These are phyloP conservation scores for Ligustrum vulgare DNA, from an alignment of 257 asterid genomes.

Conservation along the genomic window DNA sequence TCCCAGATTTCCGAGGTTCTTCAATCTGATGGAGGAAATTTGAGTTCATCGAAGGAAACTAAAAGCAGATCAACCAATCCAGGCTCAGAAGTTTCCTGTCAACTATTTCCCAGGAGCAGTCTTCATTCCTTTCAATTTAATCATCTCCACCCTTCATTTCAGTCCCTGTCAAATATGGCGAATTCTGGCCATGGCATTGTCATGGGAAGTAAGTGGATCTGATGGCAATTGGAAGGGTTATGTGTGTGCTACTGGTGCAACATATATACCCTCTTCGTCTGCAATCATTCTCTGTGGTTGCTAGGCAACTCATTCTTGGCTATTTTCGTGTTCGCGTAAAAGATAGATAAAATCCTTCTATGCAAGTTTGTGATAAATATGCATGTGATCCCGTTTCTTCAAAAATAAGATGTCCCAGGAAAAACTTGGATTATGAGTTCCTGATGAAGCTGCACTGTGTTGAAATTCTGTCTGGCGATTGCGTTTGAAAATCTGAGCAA, in stretches of 20 bases:
- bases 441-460: neutral
- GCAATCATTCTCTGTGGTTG: slow-evolving; percentile 19
- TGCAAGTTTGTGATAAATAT: neutral
- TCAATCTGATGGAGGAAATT: slow-evolving; percentile 45
- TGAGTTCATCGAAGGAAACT: slow-evolving; percentile 21
- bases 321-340: slow-evolving; percentile 19
- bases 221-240: slow-evolving; percentile 16
- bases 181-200: slow-evolving; percentile 41
- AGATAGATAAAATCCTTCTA: neutral
- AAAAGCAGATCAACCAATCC: slow-evolving; percentile 35
- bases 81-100: slow-evolving; percentile 35
- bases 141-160: slow-evolving; percentile 34
- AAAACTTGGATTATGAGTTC: neutral
- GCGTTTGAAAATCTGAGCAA: neutral
- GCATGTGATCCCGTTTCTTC: neutral
- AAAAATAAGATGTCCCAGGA: neutral
- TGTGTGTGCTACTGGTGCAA: slow-evolving; percentile 14
- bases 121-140: slow-evolving; percentile 33
- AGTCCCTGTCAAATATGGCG: slow-evolving; percentile 36
- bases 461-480: neutral
- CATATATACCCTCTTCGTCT: neutral
- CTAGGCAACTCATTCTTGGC: slow-evolving; percentile 86
- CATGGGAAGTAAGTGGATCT: slow-evolving; percentile 30
- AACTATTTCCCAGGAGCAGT: slow-evolving; percentile 18
- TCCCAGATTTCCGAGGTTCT: slow-evolving; percentile 47